Base-by-base conservation (phyloP, 495 filamentous ascomycete species). In the Platismatia glauca region DNA sequence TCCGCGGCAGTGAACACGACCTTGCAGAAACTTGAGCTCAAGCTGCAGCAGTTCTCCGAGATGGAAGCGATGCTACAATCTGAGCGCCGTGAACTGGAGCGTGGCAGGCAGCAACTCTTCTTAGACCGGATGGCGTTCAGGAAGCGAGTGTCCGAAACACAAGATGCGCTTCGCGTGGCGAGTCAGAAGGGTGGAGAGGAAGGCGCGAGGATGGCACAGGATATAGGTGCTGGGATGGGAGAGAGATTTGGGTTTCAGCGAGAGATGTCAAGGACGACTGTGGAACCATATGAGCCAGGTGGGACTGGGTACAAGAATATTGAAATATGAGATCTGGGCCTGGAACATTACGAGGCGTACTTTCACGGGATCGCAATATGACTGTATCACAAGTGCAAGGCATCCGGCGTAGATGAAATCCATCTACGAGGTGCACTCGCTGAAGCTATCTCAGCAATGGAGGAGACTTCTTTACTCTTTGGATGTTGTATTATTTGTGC, bases 31-130 rank as follows among this genome's bases (percentile, higher is more conserved):
- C 82, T 91, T 70, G 87, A 92, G 69, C 77, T 91, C 60, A 92
- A 92, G 77, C 78, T 94, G 57, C 84, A 88, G 68, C 95, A 97
- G 71, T 98, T 98, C 79, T 87, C 89, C 67, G 95, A 97, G 75
- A 90, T 98, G 82, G 94, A 98, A 70, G 78, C 86, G 56, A 86
- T 96, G 60, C 79, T 97, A 57, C 88, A 95, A 67, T 89, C 91
- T 4, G 95, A 98, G 75, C 86, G 92, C 57, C 83, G 91, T 44
- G 95, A 98, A 72, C 80, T 98, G 4, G 94, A 97, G 74, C 81
- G 91, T 57, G 88, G 87, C 5, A 83, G 94, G 16, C 91, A 96
- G 72, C 89, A 96, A 73, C 80, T 98, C 31, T 97, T 96, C 80
- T 77, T 96, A 11, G 94, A 98, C 73, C 82, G 95, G 15, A 78